Percentiles rank a stretch among this genome's conserved stretches.
Conservation (phyloP, 495 filamentous ascomycete species). For the Evernia prunastri region DNA sequence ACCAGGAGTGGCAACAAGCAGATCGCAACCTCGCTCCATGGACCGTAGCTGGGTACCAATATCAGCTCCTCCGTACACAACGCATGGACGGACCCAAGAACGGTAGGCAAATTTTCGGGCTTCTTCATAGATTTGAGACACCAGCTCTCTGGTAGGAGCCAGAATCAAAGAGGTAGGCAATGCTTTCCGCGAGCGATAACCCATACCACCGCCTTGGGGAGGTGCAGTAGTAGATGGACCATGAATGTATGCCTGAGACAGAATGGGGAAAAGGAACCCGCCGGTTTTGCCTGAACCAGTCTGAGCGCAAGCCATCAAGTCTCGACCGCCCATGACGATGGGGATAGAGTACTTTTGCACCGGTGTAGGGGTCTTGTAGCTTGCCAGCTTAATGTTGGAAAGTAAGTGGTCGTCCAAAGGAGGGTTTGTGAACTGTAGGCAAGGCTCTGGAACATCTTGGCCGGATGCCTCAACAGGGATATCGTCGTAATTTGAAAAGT, state of each 20-base stretch:
- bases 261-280: constrained; percentile 96
- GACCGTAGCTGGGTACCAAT: constrained; percentile 94
- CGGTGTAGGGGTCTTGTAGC: constrained; percentile 89
- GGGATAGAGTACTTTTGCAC: constrained; percentile 98
- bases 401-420: constrained; percentile 89
- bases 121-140: constrained; percentile 98
- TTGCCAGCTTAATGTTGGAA: constrained; percentile 83
- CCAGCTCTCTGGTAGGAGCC: constrained; percentile 93
- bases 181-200: constrained; percentile 82
- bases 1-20: constrained; percentile 93
- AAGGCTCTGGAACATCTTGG: constrained; percentile 86
- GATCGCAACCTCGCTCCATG: constrained; percentile 96
- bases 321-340: constrained; percentile 92
- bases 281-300: constrained; percentile 99
- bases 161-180: constrained; percentile 93
- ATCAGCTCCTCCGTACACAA: constrained; percentile 98
- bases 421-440: constrained; percentile 83
- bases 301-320: constrained; percentile 98
- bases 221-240: constrained; percentile 65
- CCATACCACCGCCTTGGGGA: constrained; percentile 58
- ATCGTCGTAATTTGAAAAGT: constrained; percentile 99
- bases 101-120: constrained; percentile 97
- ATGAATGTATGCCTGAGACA: constrained; percentile 88
- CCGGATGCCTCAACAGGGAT: constrained; percentile 97
- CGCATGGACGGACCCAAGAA: constrained; percentile 96